Evolutionary conservation across 208 protist species (phyloP), one percentile per base, ranked within the genome.

Genomic region (Leishmania gerbilli): DNA sequence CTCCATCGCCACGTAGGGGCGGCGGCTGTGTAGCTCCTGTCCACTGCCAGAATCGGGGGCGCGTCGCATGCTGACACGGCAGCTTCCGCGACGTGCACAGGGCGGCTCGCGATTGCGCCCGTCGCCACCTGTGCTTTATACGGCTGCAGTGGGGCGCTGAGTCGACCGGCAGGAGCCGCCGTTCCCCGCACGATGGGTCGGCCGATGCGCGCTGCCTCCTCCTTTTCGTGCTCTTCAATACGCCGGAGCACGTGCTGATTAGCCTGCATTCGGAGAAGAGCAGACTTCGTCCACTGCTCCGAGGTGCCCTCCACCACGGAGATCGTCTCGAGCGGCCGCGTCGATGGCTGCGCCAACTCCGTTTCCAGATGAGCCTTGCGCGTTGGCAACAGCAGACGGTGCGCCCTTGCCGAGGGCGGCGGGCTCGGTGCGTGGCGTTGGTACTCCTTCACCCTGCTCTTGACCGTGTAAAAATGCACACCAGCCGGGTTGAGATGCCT

Each of bases 181-280:
- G 51, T 65, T 8, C 17, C 21, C 19, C 34, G 55, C 8, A 34
- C 19, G 40, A 68, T 40, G 60, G 81, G 19, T 49, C 37, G 8
- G 65, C 77, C 21, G 51, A 47, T 21, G 60, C 68, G 55, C 40
- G 74, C 62, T 4, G 78, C 82, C 42, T 86, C 82, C 1, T 69
- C 37, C 17, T 51, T 71, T n/a, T 82, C 74, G 1, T 49, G 71
- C 2, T 68, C 74, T 37, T 82, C 60, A 11, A 86, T 82, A 42
- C 82, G 77, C 79, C 31, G 76, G 37, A 82, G 78, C 37, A 65
- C 51, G 34, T 53, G 77, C 49, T 80, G 31, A 40, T 82, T 86
- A 3, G 82, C 65, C 72, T 80, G 56, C 82, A 86, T 86, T 3
- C 82, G 77, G 7, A 86, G 77, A 62, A 82, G 65, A 2, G 82